A percentile compares a stretch with the other conserved stretches of the same genome.
Evolutionary conservation across 768 basidiomycete genomes (phyloP).

Genomic region (Lactifluus rugatus): DNA sequence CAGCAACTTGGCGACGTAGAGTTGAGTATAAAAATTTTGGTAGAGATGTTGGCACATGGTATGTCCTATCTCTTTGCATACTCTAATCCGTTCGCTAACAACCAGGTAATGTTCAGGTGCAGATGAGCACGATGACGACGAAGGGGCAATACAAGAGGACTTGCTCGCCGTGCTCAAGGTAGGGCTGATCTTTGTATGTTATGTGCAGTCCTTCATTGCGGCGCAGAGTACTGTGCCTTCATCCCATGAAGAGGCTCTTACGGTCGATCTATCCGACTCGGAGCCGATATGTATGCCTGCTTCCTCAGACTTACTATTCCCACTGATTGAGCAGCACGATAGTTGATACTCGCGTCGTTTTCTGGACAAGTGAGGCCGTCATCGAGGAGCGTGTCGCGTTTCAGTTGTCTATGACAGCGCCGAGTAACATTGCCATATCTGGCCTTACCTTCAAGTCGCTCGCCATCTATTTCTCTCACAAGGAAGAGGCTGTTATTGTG

Average conservation of each 20-base stretch:
- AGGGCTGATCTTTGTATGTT: slow-evolving; percentile 6
- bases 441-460: slow-evolving; percentile 54
- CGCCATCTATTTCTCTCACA: slow-evolving; percentile 47
- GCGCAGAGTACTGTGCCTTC: slow-evolving; percentile 63
- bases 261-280: slow-evolving; percentile 55
- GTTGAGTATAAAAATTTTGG: slow-evolving; percentile 58
- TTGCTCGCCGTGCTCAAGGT: slow-evolving; percentile 68
- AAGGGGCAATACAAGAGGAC: slow-evolving; percentile 52
- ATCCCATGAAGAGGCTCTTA: slow-evolving; percentile 42
- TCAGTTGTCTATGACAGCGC: slow-evolving; percentile 59
- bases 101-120: slow-evolving; percentile 23
- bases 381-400: slow-evolving; percentile 59
- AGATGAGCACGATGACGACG: slow-evolving; percentile 36
- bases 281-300: slow-evolving; percentile 49
- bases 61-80: slow-evolving; percentile 16
- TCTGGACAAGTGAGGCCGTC: slow-evolving; percentile 58
- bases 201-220: background rate
- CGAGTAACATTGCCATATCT: slow-evolving; percentile 38
- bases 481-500: slow-evolving; percentile 41
- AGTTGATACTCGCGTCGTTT: slow-evolving; percentile 62
- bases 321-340: background rate
- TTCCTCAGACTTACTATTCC: slow-evolving; percentile 8
- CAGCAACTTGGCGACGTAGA: slow-evolving; percentile 70
- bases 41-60: slow-evolving; percentile 83
- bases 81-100: background rate